A percentile compares a stretch with the other conserved stretches of the same genome.
These are phyloP conservation scores for Leptodermis oblonga DNA, from an alignment of 257 asterid genomes.

Conservation along the genomic window DNA sequence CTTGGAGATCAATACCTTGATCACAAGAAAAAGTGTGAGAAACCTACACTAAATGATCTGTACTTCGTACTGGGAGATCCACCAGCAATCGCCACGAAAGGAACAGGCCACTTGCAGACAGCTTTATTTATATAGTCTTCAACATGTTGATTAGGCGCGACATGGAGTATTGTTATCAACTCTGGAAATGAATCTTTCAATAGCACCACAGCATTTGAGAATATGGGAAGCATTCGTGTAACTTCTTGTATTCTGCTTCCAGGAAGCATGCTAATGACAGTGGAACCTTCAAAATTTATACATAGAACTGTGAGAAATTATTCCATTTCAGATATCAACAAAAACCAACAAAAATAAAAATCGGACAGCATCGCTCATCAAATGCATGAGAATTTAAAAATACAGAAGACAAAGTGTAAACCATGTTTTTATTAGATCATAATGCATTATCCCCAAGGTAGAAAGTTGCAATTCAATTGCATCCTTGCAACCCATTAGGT, in stretches of 20 bases:
- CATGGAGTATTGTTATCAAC: slow-evolving; percentile 59
- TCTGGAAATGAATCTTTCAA: slow-evolving; percentile 42
- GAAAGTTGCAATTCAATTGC: neutral
- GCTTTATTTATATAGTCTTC: slow-evolving; percentile 48
- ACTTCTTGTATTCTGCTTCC: slow-evolving; percentile 98
- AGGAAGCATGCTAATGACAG: slow-evolving; percentile 73
- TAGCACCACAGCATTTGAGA: slow-evolving; percentile 48
- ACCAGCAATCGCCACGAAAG: slow-evolving; percentile 58
- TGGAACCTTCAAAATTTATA: slow-evolving; percentile 49
- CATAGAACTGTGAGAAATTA: neutral
- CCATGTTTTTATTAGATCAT: neutral
- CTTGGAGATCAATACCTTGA: neutral
- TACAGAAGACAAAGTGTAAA: neutral
- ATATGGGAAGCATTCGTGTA: slow-evolving; percentile 76
- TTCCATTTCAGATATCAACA: neutral
- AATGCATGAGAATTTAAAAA: neutral
- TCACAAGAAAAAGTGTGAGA: slow-evolving; percentile 1
- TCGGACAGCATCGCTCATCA: neutral
- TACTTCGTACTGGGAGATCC: slow-evolving; percentile 57
- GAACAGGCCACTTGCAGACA: slow-evolving; percentile 54
- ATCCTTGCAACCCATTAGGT: neutral
- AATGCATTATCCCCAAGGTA: neutral
- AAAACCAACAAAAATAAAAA: neutral
- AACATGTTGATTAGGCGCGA: slow-evolving; percentile 80
- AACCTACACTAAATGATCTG: slow-evolving; percentile 66